Conservation (phyloP, 805 yeast species). For the Nakazawaea wickerhamii region DNA sequence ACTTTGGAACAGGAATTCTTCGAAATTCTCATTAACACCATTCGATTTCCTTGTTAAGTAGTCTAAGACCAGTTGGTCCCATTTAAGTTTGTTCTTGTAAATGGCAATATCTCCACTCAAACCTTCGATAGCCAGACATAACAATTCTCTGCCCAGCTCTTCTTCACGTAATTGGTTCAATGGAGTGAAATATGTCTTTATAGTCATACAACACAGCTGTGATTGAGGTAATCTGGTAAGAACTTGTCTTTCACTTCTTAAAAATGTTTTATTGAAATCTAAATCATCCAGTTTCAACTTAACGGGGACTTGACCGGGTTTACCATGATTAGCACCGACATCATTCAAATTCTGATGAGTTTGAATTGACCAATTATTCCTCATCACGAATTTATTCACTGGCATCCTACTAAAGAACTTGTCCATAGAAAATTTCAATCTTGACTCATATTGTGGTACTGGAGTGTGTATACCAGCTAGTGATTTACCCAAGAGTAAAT, state of each 20-base stretch:
- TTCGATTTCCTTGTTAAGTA: constrained; percentile 6
- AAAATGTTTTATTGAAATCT: constrained; percentile 33
- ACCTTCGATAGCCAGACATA: constrained; percentile 50
- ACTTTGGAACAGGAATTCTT: constrained; percentile 5
- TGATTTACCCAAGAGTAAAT: constrained; percentile 24
- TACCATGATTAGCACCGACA: constrained; percentile 15
- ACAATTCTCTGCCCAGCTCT: constrained; percentile 31
- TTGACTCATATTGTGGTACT: constrained; percentile 53
- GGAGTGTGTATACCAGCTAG: constrained; percentile 54
- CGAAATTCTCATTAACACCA: not conserved
- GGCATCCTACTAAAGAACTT: constrained; percentile 48
- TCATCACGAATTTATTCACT: constrained; percentile 44
- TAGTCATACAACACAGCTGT: constrained; percentile 37
- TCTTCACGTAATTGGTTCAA: constrained; percentile 34
- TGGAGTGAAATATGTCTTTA: constrained; percentile 47
- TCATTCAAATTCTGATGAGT: constrained; percentile 38
- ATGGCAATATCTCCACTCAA: constrained; percentile 48
- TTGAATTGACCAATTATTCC: constrained; percentile 61
- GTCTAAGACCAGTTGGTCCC: constrained; percentile 41
- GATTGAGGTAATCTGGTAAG: constrained; percentile 40
- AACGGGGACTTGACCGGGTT: constrained; percentile 22
- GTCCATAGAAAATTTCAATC: constrained; percentile 52
- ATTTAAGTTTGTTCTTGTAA: constrained; percentile 52
- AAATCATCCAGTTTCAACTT: constrained; percentile 26
- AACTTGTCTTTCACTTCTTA: constrained; percentile 52